Conservation (phyloP, 495 filamentous ascomycete species). For the Echria macrotheca region DNA sequence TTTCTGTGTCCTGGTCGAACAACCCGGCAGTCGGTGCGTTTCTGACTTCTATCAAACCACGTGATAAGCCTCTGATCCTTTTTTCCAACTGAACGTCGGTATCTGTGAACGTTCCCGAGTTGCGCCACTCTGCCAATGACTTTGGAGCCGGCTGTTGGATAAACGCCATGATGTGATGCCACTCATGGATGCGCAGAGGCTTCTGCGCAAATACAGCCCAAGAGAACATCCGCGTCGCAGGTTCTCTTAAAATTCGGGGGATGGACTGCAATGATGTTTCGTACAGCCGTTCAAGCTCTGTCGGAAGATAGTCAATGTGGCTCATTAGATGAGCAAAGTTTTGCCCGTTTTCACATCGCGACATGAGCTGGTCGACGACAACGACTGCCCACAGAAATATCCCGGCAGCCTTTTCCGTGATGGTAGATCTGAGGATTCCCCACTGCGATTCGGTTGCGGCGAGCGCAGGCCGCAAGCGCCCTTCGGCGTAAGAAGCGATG, state of each 20-base stretch:
- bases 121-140: constrained; percentile 9
- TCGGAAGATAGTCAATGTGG: not conserved
- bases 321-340: not conserved
- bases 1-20: not conserved
- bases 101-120: constrained; percentile 6
- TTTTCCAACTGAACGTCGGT: constrained; percentile 1
- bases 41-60: not conserved
- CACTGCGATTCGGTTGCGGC: not conserved
- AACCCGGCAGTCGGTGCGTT: not conserved
- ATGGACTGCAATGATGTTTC: too few relatives aligned
- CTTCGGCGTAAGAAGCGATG: not conserved
- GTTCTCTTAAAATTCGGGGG: too few relatives aligned
- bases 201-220: constrained; percentile 10
- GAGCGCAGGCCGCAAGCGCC: not conserved
- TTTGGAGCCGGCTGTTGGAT: not conserved
- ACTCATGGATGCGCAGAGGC: constrained; percentile 16
- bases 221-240: constrained; percentile 15
- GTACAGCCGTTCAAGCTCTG: not conserved
- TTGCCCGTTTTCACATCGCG: not conserved
- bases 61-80: not conserved
- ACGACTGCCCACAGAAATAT: constrained; percentile 1
- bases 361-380: not conserved
- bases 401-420: not conserved
- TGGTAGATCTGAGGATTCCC: not conserved
- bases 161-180: constrained; percentile 20